Percentiles rank a stretch among this genome's conserved stretches.
Conservation (phyloP, 768 basidiomycete genomes). For the Pleurotus djamor region DNA sequence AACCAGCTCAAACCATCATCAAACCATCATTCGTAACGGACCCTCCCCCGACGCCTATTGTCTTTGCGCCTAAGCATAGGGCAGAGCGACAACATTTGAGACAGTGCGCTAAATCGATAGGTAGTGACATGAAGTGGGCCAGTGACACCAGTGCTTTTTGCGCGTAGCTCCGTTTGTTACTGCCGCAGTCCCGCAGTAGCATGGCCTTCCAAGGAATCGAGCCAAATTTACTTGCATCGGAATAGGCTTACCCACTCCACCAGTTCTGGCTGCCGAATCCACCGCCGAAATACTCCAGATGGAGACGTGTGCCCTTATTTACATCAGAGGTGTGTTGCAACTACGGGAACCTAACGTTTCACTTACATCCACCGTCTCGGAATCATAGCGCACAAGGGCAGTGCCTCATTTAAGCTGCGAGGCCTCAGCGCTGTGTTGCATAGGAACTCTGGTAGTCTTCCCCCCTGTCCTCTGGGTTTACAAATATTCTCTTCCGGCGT, state of each 20-base stretch:
- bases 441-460: constrained; percentile 8
- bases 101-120: too few relatives aligned
- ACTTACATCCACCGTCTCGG: background rate
- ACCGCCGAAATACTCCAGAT: background rate
- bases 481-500: background rate
- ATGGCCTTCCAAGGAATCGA: background rate
- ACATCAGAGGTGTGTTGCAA: constrained; percentile 1
- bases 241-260: background rate
- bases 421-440: background rate
- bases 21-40: too few relatives aligned
- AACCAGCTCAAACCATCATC: too few relatives aligned
- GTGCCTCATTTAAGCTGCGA: constrained; percentile 7
- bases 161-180: too few relatives aligned
- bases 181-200: background rate
- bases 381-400: constrained; percentile 2
- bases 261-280: background rate
- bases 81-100: too few relatives aligned
- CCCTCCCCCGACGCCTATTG: too few relatives aligned
- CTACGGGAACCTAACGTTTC: background rate
- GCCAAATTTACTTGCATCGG: background rate
- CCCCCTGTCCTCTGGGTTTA: constrained; percentile 1
- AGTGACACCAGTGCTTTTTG: background rate
- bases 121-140: too few relatives aligned
- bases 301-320: background rate
- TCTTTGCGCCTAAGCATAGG: too few relatives aligned